A percentile compares a stretch with the other conserved stretches of the same genome.
phyloP scores from a whole-genome alignment of 192 early-diverging fungal species.

The Phycomyces nitens region DNA sequence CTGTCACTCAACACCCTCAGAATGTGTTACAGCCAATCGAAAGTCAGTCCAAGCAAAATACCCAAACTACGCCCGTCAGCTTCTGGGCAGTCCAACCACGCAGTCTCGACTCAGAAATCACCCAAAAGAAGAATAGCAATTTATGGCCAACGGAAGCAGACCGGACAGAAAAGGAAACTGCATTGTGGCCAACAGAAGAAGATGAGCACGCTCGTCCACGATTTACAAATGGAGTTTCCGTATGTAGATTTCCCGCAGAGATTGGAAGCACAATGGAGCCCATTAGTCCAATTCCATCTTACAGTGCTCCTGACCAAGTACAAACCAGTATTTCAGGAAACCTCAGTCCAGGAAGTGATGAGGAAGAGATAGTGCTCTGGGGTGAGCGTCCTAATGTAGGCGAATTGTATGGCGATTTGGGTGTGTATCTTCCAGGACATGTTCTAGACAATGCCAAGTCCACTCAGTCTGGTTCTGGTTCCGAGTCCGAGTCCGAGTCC shows the following conservation, averaged over 20 bases:
- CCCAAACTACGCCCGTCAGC: too few relatives aligned
- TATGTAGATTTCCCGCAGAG: neutral
- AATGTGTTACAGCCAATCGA: too few relatives aligned
- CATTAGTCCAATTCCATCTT: neutral
- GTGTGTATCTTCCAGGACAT: slow-evolving; percentile 66
- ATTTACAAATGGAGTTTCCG: neutral
- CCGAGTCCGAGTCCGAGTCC: neutral
- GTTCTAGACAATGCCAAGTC: slow-evolving; percentile 57
- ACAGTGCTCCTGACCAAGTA: too few relatives aligned
- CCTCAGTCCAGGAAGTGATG: neutral
- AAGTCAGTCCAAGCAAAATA: too few relatives aligned
- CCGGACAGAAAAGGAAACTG: too few relatives aligned
- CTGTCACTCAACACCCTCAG: too few relatives aligned
- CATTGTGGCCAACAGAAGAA: neutral
- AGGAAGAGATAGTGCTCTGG: slow-evolving; percentile 37
- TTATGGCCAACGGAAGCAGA: too few relatives aligned
- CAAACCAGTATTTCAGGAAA: too few relatives aligned
- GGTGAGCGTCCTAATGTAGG: slow-evolving; percentile 62
- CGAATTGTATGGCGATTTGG: slow-evolving; percentile 60
- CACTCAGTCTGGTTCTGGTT: too few relatives aligned
- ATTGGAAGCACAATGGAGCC: neutral
- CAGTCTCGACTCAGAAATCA: too few relatives aligned
- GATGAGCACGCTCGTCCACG: neutral
- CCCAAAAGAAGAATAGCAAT: too few relatives aligned
- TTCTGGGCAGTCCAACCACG: too few relatives aligned